phyloP scores from a whole-genome alignment of 192 early-diverging fungal genomes.

The Backusella westeae region DNA sequence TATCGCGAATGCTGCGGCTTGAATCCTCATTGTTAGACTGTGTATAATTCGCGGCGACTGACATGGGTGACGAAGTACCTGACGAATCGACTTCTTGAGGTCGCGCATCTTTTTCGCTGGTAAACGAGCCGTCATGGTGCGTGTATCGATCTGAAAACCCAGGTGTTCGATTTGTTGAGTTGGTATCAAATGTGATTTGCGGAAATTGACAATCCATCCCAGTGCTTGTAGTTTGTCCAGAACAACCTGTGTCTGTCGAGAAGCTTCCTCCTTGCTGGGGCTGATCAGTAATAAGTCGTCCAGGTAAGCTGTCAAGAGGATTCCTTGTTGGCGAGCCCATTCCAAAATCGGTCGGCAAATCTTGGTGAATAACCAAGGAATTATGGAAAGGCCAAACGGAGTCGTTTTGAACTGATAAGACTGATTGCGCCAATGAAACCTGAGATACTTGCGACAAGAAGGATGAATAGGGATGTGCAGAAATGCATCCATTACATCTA shows the following conservation, averaged over 20 bases:
- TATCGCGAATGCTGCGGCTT: conserved; percentile 30
- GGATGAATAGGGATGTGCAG: not conserved
- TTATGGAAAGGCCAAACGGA: not conserved
- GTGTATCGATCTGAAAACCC: conserved; percentile 25
- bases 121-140: conserved; percentile 22
- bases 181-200: conserved; percentile 24
- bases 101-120: conserved; percentile 32
- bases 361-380: not conserved
- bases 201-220: conserved; percentile 25
- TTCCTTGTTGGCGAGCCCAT: not conserved
- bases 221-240: conserved; percentile 5
- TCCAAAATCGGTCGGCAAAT: not conserved
- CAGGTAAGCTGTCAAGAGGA: not conserved
- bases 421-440: not conserved
- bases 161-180: conserved; percentile 28
- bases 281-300: conserved; percentile 12
- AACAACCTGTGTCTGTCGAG: not conserved
- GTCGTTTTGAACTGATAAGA: not conserved
- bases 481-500: not conserved
- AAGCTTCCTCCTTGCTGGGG: not conserved
- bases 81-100: conserved; percentile 22
- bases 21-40: conserved; percentile 21
- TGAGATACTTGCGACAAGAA: not conserved
- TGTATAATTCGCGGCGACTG: conserved; percentile 1
- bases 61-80: conserved; percentile 11